Conservation (phyloP, 768 basidiomycete genomes). For the Rubroboletus pulcherrimus region DNA sequence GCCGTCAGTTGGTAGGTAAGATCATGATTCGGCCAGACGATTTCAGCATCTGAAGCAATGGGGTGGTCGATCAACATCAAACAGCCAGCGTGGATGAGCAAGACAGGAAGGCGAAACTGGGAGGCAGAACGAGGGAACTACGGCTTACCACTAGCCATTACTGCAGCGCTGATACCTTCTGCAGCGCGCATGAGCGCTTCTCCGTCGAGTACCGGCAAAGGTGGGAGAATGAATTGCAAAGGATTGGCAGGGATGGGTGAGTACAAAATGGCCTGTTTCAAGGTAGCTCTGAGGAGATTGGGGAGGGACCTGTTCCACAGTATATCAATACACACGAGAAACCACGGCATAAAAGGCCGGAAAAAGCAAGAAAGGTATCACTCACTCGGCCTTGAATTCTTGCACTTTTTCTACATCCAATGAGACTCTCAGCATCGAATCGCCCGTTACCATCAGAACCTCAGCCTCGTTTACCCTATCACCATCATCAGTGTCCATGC, state of each 20-base stretch:
- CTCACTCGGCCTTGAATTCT: conserved; percentile 62
- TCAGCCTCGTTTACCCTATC: conserved; percentile 14
- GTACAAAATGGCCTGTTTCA: conserved; percentile 82
- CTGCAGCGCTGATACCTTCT: conserved; percentile 65
- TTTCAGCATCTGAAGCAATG: conserved; percentile 48
- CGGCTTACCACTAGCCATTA: conserved; percentile 65
- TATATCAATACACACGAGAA: background rate
- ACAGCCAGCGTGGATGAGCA: background rate
- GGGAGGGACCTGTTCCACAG: conserved; percentile 55
- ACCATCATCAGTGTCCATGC: conserved; percentile 6
- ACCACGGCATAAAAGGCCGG: background rate
- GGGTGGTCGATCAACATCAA: background rate
- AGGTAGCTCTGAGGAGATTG: conserved; percentile 68
- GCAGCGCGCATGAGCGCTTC: conserved; percentile 78
- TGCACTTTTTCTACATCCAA: conserved; percentile 60
- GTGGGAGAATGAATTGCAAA: conserved; percentile 75
- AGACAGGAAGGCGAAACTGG: background rate
- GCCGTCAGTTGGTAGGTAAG: conserved; percentile 71
- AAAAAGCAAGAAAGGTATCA: conserved; percentile 1
- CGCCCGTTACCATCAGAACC: conserved; percentile 51
- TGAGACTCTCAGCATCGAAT: conserved; percentile 63
- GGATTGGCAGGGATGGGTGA: conserved; percentile 75
- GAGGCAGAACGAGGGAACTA: background rate
- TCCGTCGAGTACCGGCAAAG: conserved; percentile 60
- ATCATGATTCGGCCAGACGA: conserved; percentile 75